Conservation (phyloP, 345 rosid genomes). For the Eutrema heterophyllum region DNA sequence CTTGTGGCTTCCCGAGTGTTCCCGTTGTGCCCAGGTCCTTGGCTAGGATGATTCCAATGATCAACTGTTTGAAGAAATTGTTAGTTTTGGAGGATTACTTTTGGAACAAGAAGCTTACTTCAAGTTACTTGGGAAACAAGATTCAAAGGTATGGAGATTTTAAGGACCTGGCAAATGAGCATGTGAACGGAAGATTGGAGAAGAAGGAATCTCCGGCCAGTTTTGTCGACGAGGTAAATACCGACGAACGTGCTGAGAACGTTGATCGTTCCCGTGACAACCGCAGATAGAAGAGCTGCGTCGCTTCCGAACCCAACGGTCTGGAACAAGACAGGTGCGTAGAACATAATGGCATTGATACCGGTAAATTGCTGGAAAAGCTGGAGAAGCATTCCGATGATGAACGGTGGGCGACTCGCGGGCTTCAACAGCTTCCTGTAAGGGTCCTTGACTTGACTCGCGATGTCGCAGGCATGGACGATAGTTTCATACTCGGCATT, state of each 20-base stretch:
- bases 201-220: constrained; percentile 54
- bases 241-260: constrained; percentile 58
- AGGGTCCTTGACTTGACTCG: constrained; percentile 46
- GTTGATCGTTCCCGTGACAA: constrained; percentile 53
- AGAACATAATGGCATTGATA: constrained; percentile 52
- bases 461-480: constrained; percentile 34
- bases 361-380: constrained; percentile 64
- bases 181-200: constrained; percentile 45
- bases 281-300: constrained; percentile 57
- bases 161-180: constrained; percentile 36
- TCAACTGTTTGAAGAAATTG: constrained; percentile 19
- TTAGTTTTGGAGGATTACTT: neutral
- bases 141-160: neutral
- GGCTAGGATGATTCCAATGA: constrained; percentile 46
- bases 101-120: neutral
- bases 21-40: constrained; percentile 34
- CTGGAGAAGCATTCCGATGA: constrained; percentile 48
- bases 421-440: constrained; percentile 43
- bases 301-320: constrained; percentile 58
- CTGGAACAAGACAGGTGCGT: constrained; percentile 63
- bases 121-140: neutral
- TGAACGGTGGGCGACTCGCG: constrained; percentile 47
- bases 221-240: constrained; percentile 49
- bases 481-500: constrained; percentile 41
- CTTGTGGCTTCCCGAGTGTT: constrained; percentile 33